phyloP scores from a whole-genome alignment of 768 basidiomycete species.

The Boletus tomentosulus region DNA sequence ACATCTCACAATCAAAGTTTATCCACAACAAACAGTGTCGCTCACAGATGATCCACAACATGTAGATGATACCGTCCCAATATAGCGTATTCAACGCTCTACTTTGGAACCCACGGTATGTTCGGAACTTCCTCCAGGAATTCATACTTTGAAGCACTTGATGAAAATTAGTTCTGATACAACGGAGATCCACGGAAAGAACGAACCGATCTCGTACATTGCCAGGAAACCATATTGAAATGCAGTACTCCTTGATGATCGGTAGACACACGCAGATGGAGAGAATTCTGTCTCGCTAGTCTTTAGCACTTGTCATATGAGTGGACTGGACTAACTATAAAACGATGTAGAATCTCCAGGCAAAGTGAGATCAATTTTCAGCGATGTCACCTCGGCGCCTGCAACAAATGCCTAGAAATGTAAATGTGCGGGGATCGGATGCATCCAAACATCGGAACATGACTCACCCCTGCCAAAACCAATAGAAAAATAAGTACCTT shows the following conservation, averaged over 20 bases:
- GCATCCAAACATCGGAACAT: background rate
- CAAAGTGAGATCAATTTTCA: slow-evolving; percentile 4
- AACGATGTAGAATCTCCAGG: slow-evolving; percentile 14
- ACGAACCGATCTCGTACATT: slow-evolving; percentile 22
- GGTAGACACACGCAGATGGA: slow-evolving; percentile 15
- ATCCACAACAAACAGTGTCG: background rate
- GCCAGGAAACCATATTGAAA: slow-evolving; percentile 16
- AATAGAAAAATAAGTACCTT: slow-evolving; percentile 16
- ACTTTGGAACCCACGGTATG: slow-evolving; percentile 19
- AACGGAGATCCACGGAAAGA: background rate
- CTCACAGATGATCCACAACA: slow-evolving; percentile 22
- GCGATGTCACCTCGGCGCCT: slow-evolving; percentile 9
- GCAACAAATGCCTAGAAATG: slow-evolving; percentile 15
- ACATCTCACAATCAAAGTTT: background rate
- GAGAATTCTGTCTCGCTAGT: slow-evolving; percentile 11
- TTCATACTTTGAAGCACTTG: slow-evolving; percentile 25
- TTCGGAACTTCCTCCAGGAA: slow-evolving; percentile 21
- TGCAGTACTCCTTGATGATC: slow-evolving; percentile 12
- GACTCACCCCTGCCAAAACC: slow-evolving; percentile 15
- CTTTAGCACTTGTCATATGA: background rate
- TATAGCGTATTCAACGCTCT: slow-evolving; percentile 20
- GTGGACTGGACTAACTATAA: slow-evolving; percentile 16
- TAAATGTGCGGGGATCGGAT: background rate
- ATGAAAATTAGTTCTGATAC: background rate
- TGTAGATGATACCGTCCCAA: slow-evolving; percentile 27